Conservation (phyloP, 148 eudicot species). For the Cornus florida region DNA sequence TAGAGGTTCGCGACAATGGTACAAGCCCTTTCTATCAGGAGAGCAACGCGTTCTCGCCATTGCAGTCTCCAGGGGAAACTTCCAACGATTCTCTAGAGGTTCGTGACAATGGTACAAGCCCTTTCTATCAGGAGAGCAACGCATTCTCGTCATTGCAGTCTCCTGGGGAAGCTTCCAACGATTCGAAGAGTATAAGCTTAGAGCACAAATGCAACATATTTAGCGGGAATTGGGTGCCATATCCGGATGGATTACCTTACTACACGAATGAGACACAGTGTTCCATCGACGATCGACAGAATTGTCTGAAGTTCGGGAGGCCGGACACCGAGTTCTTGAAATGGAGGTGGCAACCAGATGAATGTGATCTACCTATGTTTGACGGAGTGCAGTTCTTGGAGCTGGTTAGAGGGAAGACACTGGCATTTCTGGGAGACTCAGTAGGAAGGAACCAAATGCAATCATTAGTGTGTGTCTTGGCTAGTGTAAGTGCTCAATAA, state of each 20-base stretch:
- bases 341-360: slow-evolving; percentile 62
- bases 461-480: slow-evolving; percentile 46
- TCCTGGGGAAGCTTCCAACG: background rate
- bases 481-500: slow-evolving; percentile 33
- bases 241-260: slow-evolving; percentile 20
- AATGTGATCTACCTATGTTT: slow-evolving; percentile 41
- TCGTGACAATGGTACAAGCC: background rate
- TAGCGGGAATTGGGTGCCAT: slow-evolving; percentile 45
- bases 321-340: slow-evolving; percentile 38
- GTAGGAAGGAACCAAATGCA: slow-evolving; percentile 58
- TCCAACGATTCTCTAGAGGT: background rate
- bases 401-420: slow-evolving; percentile 35
- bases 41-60: background rate
- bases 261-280: slow-evolving; percentile 37
- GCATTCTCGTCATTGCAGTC: background rate
- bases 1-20: background rate
- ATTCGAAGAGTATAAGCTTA: background rate
- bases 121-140: background rate
- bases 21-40: background rate
- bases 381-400: slow-evolving; percentile 29
- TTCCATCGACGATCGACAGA: slow-evolving; percentile 27
- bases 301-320: slow-evolving; percentile 55
- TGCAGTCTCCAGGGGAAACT: background rate
- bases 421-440: slow-evolving; percentile 62
- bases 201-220: slow-evolving; percentile 35